phyloP scores from a whole-genome alignment of 768 basidiomycete species.

The Lentinula detonsa region DNA sequence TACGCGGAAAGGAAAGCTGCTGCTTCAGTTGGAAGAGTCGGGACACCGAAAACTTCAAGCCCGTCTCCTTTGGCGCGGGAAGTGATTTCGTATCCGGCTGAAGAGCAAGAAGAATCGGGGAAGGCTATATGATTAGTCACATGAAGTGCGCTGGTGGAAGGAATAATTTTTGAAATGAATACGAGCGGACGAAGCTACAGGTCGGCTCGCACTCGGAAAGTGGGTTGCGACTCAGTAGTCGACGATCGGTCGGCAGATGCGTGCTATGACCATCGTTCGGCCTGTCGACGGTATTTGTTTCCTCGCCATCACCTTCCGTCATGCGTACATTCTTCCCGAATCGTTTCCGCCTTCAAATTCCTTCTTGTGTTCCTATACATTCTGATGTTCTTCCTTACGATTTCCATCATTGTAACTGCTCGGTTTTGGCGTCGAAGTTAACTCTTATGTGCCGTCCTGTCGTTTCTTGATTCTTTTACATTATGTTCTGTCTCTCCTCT shows the following conservation, averaged over 20 bases:
- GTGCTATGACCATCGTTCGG: neutral
- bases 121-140: neutral
- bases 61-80: neutral
- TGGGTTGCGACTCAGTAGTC: neutral
- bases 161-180: neutral
- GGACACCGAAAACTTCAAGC: neutral
- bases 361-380: neutral
- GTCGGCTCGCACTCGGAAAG: neutral
- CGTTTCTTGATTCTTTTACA: neutral
- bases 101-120: neutral
- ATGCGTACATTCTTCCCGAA: neutral
- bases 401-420: neutral
- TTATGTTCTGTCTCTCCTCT: neutral
- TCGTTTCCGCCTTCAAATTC: neutral
- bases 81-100: neutral
- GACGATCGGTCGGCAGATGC: neutral
- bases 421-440: neutral
- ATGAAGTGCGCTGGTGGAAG: neutral
- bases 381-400: neutral
- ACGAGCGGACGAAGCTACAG: neutral
- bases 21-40: neutral
- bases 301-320: neutral
- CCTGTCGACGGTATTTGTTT: neutral
- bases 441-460: neutral
- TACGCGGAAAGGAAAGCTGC: constrained; percentile 46